Percentiles rank a stretch among this genome's conserved stretches.
phyloP scores from a whole-genome alignment of 352 stramenopile genomes.

The Globisporangium camurandrum region DNA sequence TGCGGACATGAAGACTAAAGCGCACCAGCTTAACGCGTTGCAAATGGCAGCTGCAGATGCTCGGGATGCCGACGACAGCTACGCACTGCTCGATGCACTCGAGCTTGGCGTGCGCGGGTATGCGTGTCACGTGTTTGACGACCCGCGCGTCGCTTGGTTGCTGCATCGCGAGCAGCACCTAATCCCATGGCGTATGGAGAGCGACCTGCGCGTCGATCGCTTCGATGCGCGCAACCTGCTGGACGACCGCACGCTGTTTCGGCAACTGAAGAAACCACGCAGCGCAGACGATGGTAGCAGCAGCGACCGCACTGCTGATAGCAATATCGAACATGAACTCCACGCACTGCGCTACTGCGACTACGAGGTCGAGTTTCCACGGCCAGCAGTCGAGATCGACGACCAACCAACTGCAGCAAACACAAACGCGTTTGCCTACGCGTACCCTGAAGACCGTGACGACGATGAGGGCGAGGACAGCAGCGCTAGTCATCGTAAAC shows the following conservation, averaged over 20 bases:
- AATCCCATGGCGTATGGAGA: slow-evolving; percentile 36
- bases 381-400: slow-evolving; percentile 5
- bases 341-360: slow-evolving; percentile 38
- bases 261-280: slow-evolving; percentile 33
- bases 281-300: neutral
- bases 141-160: slow-evolving; percentile 32
- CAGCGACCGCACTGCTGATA: too few relatives aligned
- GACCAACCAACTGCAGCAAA: neutral
- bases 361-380: slow-evolving; percentile 33
- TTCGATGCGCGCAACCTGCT: slow-evolving; percentile 61
- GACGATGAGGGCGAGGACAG: slow-evolving; percentile 15
- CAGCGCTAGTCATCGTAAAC: slow-evolving; percentile 9
- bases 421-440: slow-evolving; percentile 35
- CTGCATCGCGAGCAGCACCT: slow-evolving; percentile 50
- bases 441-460: slow-evolving; percentile 26
- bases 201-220: slow-evolving; percentile 39
- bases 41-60: too few relatives aligned
- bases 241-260: slow-evolving; percentile 37
- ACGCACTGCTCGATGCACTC: slow-evolving; percentile 7
- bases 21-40: too few relatives aligned
- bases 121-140: slow-evolving; percentile 41
- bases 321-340: slow-evolving; percentile 16
- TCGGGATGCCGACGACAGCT: slow-evolving; percentile 10
- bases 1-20: too few relatives aligned
- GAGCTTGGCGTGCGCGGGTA: slow-evolving; percentile 42